phyloP scores from a whole-genome alignment of 2,329 filamentous ascomycete genomes.

The Aspergillus floridensis region DNA sequence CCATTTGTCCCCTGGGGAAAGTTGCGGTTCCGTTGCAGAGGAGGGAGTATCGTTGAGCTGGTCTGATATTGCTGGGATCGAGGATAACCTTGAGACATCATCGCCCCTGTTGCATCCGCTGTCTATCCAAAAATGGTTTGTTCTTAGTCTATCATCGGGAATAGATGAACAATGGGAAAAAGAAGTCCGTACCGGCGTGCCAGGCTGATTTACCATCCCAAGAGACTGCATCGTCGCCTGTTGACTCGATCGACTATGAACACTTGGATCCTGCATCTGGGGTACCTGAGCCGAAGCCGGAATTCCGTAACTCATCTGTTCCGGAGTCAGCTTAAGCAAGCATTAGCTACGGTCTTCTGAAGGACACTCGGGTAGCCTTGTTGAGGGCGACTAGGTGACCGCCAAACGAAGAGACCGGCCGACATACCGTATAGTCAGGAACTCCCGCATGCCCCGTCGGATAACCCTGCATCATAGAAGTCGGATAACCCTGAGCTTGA shows the following conservation, averaged over 20 bases:
- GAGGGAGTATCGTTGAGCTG: slow-evolving; percentile 35
- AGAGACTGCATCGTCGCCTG: slow-evolving; percentile 39
- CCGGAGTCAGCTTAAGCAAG: slow-evolving; percentile 13
- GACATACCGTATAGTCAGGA: slow-evolving; percentile 38
- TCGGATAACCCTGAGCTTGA: slow-evolving; percentile 34
- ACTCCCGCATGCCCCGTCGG: slow-evolving; percentile 34
- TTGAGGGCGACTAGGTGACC: slow-evolving; percentile 16
- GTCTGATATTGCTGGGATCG: slow-evolving; percentile 34
- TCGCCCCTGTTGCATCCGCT: slow-evolving; percentile 36
- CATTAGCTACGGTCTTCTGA: neutral
- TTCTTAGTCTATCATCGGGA: slow-evolving; percentile 28
- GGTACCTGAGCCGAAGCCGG: slow-evolving; percentile 33
- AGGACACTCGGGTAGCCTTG: slow-evolving; percentile 10
- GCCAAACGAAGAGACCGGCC: slow-evolving; percentile 6
- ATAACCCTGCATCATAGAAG: slow-evolving; percentile 36
- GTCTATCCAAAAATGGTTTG: slow-evolving; percentile 29
- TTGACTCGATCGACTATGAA: slow-evolving; percentile 32
- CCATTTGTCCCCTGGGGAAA: slow-evolving; percentile 32
- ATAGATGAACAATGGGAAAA: slow-evolving; percentile 19
- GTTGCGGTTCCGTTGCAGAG: slow-evolving; percentile 34
- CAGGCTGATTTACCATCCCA: slow-evolving; percentile 37
- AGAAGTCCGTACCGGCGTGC: slow-evolving; percentile 37
- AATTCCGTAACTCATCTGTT: slow-evolving; percentile 37
- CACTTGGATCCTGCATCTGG: slow-evolving; percentile 36
- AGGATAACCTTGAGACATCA: slow-evolving; percentile 38